Percentiles rank a stretch among this genome's conserved stretches.
These are phyloP conservation scores for Fomitopsis pulvina DNA, from an alignment of 768 basidiomycete genomes.

Conservation along the genomic window DNA sequence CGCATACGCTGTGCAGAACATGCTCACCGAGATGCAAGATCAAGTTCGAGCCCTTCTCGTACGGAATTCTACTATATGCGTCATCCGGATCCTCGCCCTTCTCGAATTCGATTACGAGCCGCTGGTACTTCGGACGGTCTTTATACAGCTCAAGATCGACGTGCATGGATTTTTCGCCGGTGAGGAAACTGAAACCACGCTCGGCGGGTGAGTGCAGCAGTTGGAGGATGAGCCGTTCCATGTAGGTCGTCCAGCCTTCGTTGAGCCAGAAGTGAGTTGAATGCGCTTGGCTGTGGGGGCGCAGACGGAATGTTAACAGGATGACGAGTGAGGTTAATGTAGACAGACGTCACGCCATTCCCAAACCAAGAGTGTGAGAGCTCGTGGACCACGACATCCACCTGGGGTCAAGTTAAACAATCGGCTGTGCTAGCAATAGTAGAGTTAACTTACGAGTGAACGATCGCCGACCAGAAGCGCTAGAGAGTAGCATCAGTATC, in stretches of 20 bases:
- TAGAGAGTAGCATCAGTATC: constrained; percentile 16
- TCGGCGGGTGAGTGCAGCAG: constrained; percentile 65
- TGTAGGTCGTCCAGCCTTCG: constrained; percentile 92
- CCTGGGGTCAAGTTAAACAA: constrained; percentile 4
- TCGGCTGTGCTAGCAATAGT: not conserved
- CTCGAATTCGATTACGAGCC: constrained; percentile 71
- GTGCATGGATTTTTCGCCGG: constrained; percentile 65
- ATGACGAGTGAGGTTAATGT: not conserved
- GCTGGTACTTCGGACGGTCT: constrained; percentile 65
- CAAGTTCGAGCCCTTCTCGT: constrained; percentile 88
- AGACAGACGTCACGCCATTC: constrained; percentile 72
- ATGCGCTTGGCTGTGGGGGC: constrained; percentile 48
- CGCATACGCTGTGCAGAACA: not conserved
- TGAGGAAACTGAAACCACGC: constrained; percentile 75
- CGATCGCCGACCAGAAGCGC: constrained; percentile 86
- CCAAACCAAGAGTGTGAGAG: constrained; percentile 87
- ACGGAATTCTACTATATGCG: constrained; percentile 69
- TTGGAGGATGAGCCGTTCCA: constrained; percentile 75
- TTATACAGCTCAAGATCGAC: constrained; percentile 62
- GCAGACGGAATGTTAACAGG: not conserved
- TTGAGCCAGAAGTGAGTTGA: constrained; percentile 86
- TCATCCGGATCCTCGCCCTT: constrained; percentile 73
- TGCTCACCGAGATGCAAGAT: constrained; percentile 71
- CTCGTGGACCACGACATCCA: constrained; percentile 88
- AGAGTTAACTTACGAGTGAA: constrained; percentile 41